Conservation (phyloP, 2,329 filamentous ascomycete genomes). For the Aspergillus neoniger region DNA sequence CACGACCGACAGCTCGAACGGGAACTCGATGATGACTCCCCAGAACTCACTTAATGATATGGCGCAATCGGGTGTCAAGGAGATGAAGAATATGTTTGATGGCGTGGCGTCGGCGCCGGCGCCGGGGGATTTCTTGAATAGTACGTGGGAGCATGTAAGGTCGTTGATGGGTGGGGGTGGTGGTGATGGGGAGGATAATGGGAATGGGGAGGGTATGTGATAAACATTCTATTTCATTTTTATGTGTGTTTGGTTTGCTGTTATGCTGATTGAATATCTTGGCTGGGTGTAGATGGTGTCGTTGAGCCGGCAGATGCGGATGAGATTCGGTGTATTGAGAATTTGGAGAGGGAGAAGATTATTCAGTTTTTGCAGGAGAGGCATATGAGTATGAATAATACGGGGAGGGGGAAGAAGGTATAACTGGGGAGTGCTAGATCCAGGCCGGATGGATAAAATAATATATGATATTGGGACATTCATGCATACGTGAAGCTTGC, state of each 20-base stretch:
- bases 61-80: conserved; percentile 12
- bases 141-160: conserved; percentile 15
- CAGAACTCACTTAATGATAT: conserved; percentile 11
- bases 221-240: not conserved
- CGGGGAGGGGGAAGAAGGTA: not conserved
- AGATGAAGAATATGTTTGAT: conserved; percentile 15
- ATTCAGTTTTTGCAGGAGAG: conserved; percentile 36
- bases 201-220: not conserved
- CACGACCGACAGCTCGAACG: conserved; percentile 1
- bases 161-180: conserved; percentile 4
- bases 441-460: too few species aligned
- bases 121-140: conserved; percentile 16
- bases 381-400: conserved; percentile 25
- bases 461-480: not conserved
- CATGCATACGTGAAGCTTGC: not conserved
- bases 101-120: not conserved
- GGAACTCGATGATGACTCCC: conserved; percentile 1
- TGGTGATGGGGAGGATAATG: not conserved
- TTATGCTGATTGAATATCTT: not conserved
- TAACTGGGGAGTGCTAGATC: not conserved
- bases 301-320: conserved; percentile 12
- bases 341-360: conserved; percentile 33
- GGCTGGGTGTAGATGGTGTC: not conserved
- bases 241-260: not conserved
- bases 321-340: conserved; percentile 29